These are phyloP conservation scores for Penicillium soppii DNA, from an alignment of 495 filamentous ascomycete genomes.

Conservation along the genomic window DNA sequence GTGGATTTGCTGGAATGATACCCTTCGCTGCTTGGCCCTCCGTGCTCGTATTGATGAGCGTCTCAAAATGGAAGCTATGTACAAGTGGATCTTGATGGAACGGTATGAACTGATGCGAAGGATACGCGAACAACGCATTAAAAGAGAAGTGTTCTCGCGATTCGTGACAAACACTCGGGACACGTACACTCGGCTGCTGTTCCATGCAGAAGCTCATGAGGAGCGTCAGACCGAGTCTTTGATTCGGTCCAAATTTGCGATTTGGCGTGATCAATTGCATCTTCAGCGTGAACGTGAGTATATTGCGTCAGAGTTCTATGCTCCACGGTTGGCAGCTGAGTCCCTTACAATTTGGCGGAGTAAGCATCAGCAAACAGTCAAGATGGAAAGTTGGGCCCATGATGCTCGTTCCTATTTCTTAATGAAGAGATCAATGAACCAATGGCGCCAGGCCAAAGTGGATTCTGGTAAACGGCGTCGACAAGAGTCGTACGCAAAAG, in stretches of 20 bases:
- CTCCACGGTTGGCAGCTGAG: conserved; percentile 48
- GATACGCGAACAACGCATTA: conserved; percentile 50
- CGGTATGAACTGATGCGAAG: conserved; percentile 53
- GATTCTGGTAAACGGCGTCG: conserved; percentile 54
- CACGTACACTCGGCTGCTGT: conserved; percentile 38
- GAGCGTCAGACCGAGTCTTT: conserved; percentile 31
- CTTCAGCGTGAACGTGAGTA: conserved; percentile 46
- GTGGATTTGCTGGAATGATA: conserved; percentile 68
- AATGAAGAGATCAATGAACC: conserved; percentile 50
- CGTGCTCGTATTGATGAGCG: conserved; percentile 57
- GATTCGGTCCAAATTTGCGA: conserved; percentile 36
- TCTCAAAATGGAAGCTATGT: conserved; percentile 56
- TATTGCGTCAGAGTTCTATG: conserved; percentile 54
- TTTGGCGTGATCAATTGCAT: conserved; percentile 44
- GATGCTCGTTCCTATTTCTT: conserved; percentile 62
- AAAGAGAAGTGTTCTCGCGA: conserved; percentile 41
- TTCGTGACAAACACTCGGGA: conserved; percentile 42
- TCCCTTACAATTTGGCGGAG: conserved; percentile 49
- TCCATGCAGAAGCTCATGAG: conserved; percentile 37
- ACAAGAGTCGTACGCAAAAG: conserved; percentile 57
- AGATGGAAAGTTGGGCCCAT: conserved; percentile 53
- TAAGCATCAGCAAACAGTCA: conserved; percentile 42
- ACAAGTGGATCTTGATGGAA: conserved; percentile 63
- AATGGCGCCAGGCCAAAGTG: conserved; percentile 53
- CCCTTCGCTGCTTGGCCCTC: conserved; percentile 55